Evolutionary conservation across 2,329 filamentous ascomycete species (phyloP).

Genomic region (Dactylellina drechsleri): DNA sequence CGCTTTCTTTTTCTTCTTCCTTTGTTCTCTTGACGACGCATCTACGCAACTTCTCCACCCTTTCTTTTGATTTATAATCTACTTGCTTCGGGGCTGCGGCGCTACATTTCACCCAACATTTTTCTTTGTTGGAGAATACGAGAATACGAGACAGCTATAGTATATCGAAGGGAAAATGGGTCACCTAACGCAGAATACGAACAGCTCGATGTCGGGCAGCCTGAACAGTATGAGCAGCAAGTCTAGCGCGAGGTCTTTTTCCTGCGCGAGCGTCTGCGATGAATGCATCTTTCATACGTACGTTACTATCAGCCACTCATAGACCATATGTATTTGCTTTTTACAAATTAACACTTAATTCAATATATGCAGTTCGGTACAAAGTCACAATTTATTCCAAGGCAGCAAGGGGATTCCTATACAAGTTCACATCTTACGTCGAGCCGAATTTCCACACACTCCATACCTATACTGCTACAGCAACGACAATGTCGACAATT

Average conservation of each 20-base stretch:
- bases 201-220: slow-evolving; percentile 50
- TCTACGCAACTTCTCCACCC: background rate
- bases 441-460: slow-evolving; percentile 48
- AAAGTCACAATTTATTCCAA: slow-evolving; percentile 51
- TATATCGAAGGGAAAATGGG: slow-evolving; percentile 25
- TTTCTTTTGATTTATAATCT: no score
- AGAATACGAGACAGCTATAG: slow-evolving; percentile 19
- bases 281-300: slow-evolving; percentile 54
- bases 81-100: no score
- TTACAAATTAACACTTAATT: no score
- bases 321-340: no score
- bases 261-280: slow-evolving; percentile 46
- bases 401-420: slow-evolving; percentile 37
- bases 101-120: no score
- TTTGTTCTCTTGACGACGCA: background rate
- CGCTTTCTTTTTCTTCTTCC: background rate
- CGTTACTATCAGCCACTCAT: background rate
- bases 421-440: slow-evolving; percentile 52
- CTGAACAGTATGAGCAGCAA: slow-evolving; percentile 47
- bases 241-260: slow-evolving; percentile 50
- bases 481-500: slow-evolving; percentile 50
- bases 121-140: slow-evolving; percentile 4
- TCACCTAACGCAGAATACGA: slow-evolving; percentile 54
- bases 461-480: slow-evolving; percentile 53
- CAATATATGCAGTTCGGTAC: slow-evolving; percentile 20